Conservation (phyloP, 208 protist genomes). For the Trichomonas tenax region DNA sequence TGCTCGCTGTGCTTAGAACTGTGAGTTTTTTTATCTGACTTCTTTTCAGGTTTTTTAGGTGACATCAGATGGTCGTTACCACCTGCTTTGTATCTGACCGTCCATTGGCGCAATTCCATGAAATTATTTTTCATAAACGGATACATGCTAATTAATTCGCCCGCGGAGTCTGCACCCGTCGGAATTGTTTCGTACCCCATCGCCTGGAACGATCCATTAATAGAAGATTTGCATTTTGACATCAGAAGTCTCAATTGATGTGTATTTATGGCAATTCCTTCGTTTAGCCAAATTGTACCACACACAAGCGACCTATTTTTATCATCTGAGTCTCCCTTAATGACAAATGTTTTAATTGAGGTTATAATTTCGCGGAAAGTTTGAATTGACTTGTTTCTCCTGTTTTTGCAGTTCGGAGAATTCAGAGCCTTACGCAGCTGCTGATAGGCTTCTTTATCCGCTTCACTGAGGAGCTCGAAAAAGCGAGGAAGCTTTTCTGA, state of each 20-base stretch:
- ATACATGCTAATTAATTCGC: background rate
- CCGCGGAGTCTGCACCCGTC: background rate
- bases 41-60: too few species aligned
- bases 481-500: background rate
- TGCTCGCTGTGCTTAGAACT: too few species aligned
- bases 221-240: background rate
- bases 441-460: background rate
- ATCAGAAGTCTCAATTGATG: background rate
- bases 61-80: background rate
- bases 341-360: background rate
- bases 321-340: background rate
- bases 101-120: background rate
- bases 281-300: background rate
- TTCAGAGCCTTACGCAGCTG: background rate
- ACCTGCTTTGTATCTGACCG: background rate
- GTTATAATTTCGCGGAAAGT: background rate
- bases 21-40: too few species aligned
- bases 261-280: background rate
- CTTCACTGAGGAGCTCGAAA: background rate
- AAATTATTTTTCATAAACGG: slow-evolving; percentile 3
- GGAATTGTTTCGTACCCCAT: slow-evolving; percentile 7
- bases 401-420: background rate
- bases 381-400: background rate
- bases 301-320: background rate
- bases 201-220: background rate